phyloP scores from a whole-genome alignment of 73 alveolate genomes.

The Paramecium sexaurelia region DNA sequence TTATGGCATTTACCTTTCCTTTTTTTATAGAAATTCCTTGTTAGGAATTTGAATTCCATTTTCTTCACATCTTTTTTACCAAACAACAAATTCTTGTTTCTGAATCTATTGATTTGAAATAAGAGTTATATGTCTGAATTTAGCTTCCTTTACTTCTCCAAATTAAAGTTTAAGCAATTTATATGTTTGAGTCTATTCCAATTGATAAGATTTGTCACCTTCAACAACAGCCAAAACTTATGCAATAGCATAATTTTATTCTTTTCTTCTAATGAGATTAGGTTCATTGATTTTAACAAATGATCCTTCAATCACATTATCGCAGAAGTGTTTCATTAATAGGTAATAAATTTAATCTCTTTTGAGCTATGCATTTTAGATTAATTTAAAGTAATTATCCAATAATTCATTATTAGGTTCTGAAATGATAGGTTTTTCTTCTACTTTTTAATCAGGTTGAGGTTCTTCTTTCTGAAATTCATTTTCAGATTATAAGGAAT shows the following conservation, averaged over 20 bases:
- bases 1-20: not conserved
- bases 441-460: not conserved
- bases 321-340: slow-evolving; percentile 1
- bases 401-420: not conserved
- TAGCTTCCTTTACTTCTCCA: slow-evolving; percentile 37
- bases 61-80: slow-evolving; percentile 46
- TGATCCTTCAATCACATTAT: slow-evolving; percentile 6
- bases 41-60: slow-evolving; percentile 1
- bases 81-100: slow-evolving; percentile 8
- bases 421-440: not conserved
- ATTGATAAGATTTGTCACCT: slow-evolving; percentile 24
- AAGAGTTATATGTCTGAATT: slow-evolving; percentile 39
- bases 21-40: not conserved
- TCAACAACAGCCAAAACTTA: slow-evolving; percentile 45
- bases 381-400: not conserved
- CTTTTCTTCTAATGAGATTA: not conserved
- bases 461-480: not conserved
- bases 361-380: not conserved
- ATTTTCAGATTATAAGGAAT: slow-evolving; percentile 5
- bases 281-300: slow-evolving; percentile 52
- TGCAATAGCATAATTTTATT: slow-evolving; percentile 17
- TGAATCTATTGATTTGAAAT: not conserved
- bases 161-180: slow-evolving; percentile 8
- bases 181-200: slow-evolving; percentile 27
- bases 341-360: slow-evolving; percentile 6